Evolutionary conservation across 2,329 filamentous ascomycete genomes (phyloP).

Genomic region (Trichophaea hybrida): DNA sequence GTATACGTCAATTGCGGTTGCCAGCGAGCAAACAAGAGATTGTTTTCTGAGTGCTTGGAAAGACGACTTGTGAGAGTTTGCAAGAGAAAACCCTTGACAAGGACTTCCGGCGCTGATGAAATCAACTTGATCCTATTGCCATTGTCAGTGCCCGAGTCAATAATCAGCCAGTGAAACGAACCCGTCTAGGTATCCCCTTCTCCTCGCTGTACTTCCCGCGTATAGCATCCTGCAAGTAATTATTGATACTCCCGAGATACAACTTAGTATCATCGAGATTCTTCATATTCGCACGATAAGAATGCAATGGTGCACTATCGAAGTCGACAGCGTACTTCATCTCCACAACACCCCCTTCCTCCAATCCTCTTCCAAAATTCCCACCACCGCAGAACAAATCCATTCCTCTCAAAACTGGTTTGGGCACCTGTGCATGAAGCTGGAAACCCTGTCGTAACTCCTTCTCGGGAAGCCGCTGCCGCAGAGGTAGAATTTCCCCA

Average conservation of each 20-base stretch:
- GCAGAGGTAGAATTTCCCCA: not conserved
- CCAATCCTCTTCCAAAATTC: conserved; percentile 60
- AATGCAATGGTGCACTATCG: conserved; percentile 49
- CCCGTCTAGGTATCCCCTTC: not conserved
- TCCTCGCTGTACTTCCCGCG: conserved; percentile 33
- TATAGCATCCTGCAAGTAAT: conserved; percentile 45
- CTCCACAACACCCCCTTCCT: conserved; percentile 52
- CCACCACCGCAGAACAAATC: conserved; percentile 69
- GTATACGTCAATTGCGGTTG: conserved; percentile 59
- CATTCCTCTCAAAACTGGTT: conserved; percentile 40
- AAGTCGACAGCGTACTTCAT: conserved; percentile 58
- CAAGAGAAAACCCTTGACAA: conserved; percentile 57
- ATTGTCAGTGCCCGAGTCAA: not conserved
- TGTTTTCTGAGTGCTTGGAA: conserved; percentile 50
- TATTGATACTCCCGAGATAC: conserved; percentile 59
- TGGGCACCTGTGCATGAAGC: conserved; percentile 19
- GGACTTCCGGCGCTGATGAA: conserved; percentile 61
- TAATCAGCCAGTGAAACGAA: not conserved
- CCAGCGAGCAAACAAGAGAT: conserved; percentile 63
- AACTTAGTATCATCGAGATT: conserved; percentile 36
- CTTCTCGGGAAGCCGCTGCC: conserved; percentile 16
- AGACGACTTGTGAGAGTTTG: conserved; percentile 47
- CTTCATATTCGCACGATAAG: conserved; percentile 53
- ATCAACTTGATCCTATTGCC: conserved; percentile 39
- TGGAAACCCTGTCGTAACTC: conserved; percentile 38